These are phyloP conservation scores for Sisymbrium altissimum DNA, from an alignment of 345 rosid genomes.

Conservation along the genomic window DNA sequence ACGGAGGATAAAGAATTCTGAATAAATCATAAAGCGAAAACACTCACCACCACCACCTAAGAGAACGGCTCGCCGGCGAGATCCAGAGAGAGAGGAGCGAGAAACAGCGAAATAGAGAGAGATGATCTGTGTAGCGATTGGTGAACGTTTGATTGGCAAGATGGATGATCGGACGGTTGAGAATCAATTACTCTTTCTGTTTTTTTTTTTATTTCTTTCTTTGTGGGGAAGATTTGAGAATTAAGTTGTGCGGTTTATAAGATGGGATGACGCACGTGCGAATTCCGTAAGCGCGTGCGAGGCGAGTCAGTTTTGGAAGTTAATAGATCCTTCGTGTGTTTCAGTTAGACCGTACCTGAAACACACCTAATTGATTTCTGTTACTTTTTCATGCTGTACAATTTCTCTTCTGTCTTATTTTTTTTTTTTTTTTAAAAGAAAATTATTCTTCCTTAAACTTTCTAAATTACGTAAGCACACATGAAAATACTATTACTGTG, in stretches of 20 bases:
- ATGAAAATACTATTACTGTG: neutral
- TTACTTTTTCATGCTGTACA: neutral
- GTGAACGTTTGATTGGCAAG: slow-evolving; percentile 25
- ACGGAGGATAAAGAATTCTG: neutral
- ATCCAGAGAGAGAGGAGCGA: neutral
- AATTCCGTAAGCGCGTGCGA: slow-evolving; percentile 21
- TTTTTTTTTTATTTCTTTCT: too few species aligned
- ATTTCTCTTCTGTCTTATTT: neutral
- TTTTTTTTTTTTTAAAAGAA: neutral
- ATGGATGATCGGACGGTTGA: slow-evolving; percentile 31
- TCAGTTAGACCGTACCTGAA: slow-evolving; percentile 3
- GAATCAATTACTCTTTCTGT: slow-evolving; percentile 12
- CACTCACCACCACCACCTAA: slow-evolving; percentile 32
- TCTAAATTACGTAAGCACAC: slow-evolving; percentile 3
- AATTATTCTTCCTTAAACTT: too few species aligned
- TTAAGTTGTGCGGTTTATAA: slow-evolving; percentile 4
- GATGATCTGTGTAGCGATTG: slow-evolving; percentile 17
- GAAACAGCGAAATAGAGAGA: neutral
- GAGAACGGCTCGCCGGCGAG: slow-evolving; percentile 33
- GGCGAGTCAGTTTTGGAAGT: slow-evolving; percentile 32
- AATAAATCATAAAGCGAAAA: neutral
- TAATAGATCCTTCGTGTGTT: neutral
- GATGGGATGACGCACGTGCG: slow-evolving; percentile 20
- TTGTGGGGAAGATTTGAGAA: neutral
- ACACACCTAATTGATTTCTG: neutral